Conservation (phyloP, 306 rosid species). For the Prunus armeniaca region DNA sequence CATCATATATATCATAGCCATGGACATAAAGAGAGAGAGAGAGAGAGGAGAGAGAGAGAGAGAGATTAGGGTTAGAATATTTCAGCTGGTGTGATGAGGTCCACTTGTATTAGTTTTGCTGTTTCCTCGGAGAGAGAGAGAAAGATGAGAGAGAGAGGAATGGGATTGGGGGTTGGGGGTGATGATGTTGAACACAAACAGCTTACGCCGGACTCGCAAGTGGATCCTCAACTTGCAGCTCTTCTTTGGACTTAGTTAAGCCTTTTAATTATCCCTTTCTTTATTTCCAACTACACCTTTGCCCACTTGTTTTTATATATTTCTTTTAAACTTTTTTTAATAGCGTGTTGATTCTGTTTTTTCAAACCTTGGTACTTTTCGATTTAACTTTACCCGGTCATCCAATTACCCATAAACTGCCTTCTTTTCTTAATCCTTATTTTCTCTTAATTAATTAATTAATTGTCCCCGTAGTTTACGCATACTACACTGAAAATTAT, state of each 20-base stretch:
- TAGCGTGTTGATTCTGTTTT: not conserved
- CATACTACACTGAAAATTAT: too few species aligned
- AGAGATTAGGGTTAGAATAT: not conserved
- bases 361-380: not conserved
- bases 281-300: constrained; percentile 34
- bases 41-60: constrained; percentile 8
- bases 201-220: constrained; percentile 73
- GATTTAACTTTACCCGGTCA: not conserved
- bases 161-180: not conserved
- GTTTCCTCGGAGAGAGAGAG: constrained; percentile 20
- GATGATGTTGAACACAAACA: constrained; percentile 34
- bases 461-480: too few species aligned
- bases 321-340: not conserved
- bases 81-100: not conserved
- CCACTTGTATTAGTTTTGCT: constrained; percentile 48
- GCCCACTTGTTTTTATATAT: constrained; percentile 21
- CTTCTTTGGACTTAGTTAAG: constrained; percentile 47
- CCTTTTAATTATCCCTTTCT: constrained; percentile 15
- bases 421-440: not conserved
- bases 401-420: not conserved
- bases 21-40: constrained; percentile 4
- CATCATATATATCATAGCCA: constrained; percentile 11
- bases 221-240: constrained; percentile 88
- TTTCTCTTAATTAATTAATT: too few species aligned
- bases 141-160: constrained; percentile 13